Conservation (phyloP, 2,329 filamentous ascomycete genomes). For the Cladorrhinum sp. region DNA sequence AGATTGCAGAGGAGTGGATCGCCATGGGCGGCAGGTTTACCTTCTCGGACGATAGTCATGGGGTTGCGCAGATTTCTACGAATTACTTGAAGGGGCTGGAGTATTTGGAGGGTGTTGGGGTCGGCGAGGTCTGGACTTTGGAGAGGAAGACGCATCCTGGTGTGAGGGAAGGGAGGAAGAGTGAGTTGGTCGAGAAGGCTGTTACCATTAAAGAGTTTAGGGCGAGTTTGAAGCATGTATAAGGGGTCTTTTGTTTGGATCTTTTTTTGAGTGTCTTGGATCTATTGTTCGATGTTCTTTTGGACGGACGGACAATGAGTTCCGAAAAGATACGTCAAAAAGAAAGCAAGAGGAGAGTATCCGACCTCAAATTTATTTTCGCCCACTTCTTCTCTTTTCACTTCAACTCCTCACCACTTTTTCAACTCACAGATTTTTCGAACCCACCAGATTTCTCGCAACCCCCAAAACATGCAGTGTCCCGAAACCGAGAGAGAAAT, state of each 20-base stretch:
- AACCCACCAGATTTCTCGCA: too few relatives aligned
- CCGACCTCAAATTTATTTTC: too few relatives aligned
- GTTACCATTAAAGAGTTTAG: conserved; percentile 43
- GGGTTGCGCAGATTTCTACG: conserved; percentile 78
- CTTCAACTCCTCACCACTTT: too few relatives aligned
- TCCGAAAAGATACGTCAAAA: too few relatives aligned
- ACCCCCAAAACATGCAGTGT: too few relatives aligned
- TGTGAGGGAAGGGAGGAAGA: conserved; percentile 31
- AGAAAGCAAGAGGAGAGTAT: too few relatives aligned
- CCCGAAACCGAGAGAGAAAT: too few relatives aligned
- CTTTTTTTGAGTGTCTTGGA: too few relatives aligned
- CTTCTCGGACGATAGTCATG: conserved; percentile 93
- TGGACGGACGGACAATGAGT: too few relatives aligned
- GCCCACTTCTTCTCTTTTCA: too few relatives aligned
- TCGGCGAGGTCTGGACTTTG: conserved; percentile 60
- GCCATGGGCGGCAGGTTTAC: conserved; percentile 76
- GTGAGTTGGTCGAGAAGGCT: conserved; percentile 41
- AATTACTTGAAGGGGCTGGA: conserved; percentile 71
- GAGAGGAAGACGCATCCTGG: conserved; percentile 37
- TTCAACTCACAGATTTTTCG: too few relatives aligned
- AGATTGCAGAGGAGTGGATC: conserved; percentile 77
- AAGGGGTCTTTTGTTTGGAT: not conserved
- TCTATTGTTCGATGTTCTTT: too few relatives aligned
- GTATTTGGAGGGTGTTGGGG: conserved; percentile 66
- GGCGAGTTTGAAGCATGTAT: conserved; percentile 27